phyloP scores from a whole-genome alignment of 345 rosid genomes.

The Corchorus olitorius region DNA sequence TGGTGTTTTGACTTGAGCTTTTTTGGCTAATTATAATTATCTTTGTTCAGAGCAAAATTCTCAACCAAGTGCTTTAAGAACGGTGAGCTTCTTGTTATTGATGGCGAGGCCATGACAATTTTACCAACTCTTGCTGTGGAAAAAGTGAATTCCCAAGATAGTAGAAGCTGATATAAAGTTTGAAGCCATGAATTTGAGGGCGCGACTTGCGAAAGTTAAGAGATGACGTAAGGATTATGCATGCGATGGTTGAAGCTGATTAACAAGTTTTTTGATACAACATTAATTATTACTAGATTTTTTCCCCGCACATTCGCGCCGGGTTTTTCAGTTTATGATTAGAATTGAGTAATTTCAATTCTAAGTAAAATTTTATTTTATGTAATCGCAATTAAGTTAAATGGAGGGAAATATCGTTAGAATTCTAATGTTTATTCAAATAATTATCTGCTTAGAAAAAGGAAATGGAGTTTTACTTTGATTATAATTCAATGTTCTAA shows the following conservation, averaged over 20 bases:
- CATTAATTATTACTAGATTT: no score
- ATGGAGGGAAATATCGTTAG: no score
- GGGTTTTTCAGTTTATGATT: no score
- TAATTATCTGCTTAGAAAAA: no score
- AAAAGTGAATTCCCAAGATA: not conserved
- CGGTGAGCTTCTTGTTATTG: conserved; percentile 53
- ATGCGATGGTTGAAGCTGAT: not conserved
- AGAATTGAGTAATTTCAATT: no score
- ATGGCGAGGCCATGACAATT: conserved; percentile 76
- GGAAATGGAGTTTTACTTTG: no score
- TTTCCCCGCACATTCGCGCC: no score
- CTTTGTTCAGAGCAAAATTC: conserved; percentile 63
- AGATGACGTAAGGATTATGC: no score
- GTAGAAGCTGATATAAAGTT: not conserved
- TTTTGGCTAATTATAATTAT: not conserved
- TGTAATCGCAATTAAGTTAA: no score
- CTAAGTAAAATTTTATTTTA: no score
- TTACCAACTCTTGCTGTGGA: conserved; percentile 51
- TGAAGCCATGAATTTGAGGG: not conserved
- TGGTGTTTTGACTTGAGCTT: not conserved
- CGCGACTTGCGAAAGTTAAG: not conserved
- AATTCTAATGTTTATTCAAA: no score
- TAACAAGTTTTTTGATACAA: not conserved
- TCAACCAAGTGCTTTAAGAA: conserved; percentile 75
- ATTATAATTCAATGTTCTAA: no score